phyloP scores from a whole-genome alignment of 2,329 filamentous ascomycete species.

The Claviceps citrina region DNA sequence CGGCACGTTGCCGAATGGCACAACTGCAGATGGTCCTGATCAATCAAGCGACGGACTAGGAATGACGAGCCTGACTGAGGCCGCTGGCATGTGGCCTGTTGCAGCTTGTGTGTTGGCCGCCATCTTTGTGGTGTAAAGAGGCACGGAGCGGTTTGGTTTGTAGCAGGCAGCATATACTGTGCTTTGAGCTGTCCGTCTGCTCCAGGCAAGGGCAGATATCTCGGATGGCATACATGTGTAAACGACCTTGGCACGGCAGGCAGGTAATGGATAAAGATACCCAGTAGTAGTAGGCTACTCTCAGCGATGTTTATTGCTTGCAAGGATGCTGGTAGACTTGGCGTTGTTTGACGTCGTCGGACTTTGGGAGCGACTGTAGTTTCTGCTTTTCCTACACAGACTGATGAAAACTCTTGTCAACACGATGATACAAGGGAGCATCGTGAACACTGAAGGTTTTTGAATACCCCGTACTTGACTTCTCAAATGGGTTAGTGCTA shows the following conservation, averaged over 20 bases:
- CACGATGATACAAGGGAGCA: no score
- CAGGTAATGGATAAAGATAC: background rate
- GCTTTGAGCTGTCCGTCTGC: no score
- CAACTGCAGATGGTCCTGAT: constrained; percentile 26
- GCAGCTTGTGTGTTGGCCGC: constrained; percentile 28
- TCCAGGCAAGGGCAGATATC: no score
- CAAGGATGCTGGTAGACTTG: background rate
- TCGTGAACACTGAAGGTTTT: no score
- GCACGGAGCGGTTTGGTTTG: background rate
- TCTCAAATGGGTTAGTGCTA: no score
- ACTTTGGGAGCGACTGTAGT: no score
- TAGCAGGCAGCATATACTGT: no score
- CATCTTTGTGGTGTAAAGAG: constrained; percentile 27
- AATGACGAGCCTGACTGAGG: constrained; percentile 19
- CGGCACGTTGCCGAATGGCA: constrained; percentile 58
- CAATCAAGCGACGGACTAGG: constrained; percentile 19
- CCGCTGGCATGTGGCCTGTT: constrained; percentile 36
- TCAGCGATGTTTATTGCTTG: background rate
- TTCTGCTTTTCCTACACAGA: no score
- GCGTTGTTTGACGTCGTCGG: no score
- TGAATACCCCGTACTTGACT: no score
- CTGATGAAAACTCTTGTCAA: no score
- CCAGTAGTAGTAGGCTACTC: background rate
- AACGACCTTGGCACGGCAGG: background rate
- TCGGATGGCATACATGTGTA: no score